phyloP scores from a whole-genome alignment of 768 basidiomycete genomes.

The Pisolithus orientalis region DNA sequence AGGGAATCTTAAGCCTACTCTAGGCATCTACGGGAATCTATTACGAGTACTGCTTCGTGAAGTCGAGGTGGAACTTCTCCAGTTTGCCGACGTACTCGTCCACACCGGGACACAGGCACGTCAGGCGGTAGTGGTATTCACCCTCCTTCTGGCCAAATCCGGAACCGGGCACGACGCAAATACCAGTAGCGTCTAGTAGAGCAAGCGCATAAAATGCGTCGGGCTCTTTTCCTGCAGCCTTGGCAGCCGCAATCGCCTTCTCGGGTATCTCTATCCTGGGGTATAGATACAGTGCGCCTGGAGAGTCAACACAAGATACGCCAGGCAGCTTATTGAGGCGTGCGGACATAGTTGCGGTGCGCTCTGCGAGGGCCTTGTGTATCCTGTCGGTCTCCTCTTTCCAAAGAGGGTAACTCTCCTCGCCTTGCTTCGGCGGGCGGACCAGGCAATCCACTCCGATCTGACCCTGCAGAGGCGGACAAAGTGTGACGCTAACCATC shows the following conservation, averaged over 20 bases:
- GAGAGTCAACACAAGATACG: conserved; percentile 84
- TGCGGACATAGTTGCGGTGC: conserved; percentile 66
- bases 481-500: conserved; percentile 87
- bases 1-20: neutral
- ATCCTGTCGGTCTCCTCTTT: conserved; percentile 78
- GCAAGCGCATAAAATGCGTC: conserved; percentile 86
- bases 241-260: conserved; percentile 69
- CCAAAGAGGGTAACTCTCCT: conserved; percentile 74
- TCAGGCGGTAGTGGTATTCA: conserved; percentile 87
- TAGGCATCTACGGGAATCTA: neutral
- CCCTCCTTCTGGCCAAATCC: conserved; percentile 94
- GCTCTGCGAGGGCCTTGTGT: conserved; percentile 64
- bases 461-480: conserved; percentile 87
- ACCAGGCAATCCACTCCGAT: conserved; percentile 93
- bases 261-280: conserved; percentile 73
- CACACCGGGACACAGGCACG: conserved; percentile 90
- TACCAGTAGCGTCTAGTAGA: conserved; percentile 83
- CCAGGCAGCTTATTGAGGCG: conserved; percentile 81
- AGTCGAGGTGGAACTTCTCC: conserved; percentile 65
- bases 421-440: conserved; percentile 76
- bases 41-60: conserved; percentile 44
- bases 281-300: conserved; percentile 93
- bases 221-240: conserved; percentile 65
- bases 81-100: conserved; percentile 88
- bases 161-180: conserved; percentile 89